phyloP scores from a whole-genome alignment of 2,329 filamentous ascomycete species.

The Graphiopsis chlorocephala region DNA sequence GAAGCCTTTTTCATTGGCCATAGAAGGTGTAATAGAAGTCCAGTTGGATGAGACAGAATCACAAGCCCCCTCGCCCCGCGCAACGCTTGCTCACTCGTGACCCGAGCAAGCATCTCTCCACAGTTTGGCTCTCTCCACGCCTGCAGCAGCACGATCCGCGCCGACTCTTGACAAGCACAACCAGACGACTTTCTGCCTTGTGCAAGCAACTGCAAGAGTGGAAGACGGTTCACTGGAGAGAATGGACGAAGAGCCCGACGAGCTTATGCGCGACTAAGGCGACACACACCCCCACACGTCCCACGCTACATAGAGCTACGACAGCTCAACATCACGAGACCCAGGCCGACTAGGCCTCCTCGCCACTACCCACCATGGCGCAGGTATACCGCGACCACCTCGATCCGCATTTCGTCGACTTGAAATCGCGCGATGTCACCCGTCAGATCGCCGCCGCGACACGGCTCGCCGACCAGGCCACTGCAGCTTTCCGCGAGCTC shows the following conservation, averaged over 20 bases:
- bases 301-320: neutral
- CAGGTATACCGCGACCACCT: slow-evolving; percentile 32
- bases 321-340: slow-evolving; percentile 2
- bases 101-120: neutral
- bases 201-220: neutral
- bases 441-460: slow-evolving; percentile 30
- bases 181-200: neutral
- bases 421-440: slow-evolving; percentile 29
- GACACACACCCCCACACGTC: neutral
- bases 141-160: neutral
- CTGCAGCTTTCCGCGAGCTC: slow-evolving; percentile 57
- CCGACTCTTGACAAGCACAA: neutral
- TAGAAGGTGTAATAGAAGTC: neutral
- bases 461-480: slow-evolving; percentile 31
- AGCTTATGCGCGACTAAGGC: slow-evolving; percentile 13
- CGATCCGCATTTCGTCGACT: slow-evolving; percentile 31
- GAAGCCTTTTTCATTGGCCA: neutral
- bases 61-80: too few species aligned
- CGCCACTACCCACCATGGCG: slow-evolving; percentile 26
- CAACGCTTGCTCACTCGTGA: neutral
- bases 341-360: slow-evolving; percentile 4
- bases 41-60: neutral
- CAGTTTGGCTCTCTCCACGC: slow-evolving; percentile 1
- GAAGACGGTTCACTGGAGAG: neutral
- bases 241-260: slow-evolving; percentile 15